phyloP scores from a whole-genome alignment of 1,284 basidiomycete genomes.

The Sphagnurus paluster region DNA sequence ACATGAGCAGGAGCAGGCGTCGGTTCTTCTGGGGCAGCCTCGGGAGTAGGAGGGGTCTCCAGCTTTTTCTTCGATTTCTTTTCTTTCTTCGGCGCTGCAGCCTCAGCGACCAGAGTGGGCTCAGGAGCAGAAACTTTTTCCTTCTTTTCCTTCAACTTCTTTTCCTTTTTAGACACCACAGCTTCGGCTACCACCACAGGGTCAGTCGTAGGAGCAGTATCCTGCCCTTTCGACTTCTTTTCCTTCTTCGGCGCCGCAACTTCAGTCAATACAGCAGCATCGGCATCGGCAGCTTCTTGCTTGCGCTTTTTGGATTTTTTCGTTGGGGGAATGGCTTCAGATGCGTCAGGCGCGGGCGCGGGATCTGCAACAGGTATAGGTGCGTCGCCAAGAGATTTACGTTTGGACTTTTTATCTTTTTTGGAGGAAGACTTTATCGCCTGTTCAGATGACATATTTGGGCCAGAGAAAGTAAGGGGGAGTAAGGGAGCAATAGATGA shows the following conservation, averaged over 20 bases:
- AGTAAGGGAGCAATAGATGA: background rate
- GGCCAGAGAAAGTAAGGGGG: background rate
- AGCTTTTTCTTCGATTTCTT: background rate
- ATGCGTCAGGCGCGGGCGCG: conserved; percentile 32
- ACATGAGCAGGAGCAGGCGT: conserved; percentile 8
- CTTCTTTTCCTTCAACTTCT: conserved; percentile 24
- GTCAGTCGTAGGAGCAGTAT: no score
- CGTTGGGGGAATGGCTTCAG: background rate
- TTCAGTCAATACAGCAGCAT: background rate
- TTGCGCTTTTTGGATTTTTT: conserved; percentile 24
- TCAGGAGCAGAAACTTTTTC: conserved; percentile 14
- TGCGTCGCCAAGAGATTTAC: conserved; percentile 19
- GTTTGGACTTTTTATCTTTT: conserved; percentile 27
- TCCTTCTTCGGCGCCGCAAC: conserved; percentile 1
- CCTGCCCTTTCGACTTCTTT: conserved; percentile 1
- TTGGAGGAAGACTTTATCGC: conserved; percentile 20
- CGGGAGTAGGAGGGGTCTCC: background rate
- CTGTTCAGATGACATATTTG: conserved; percentile 13
- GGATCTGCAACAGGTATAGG: no score
- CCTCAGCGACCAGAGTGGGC: background rate
- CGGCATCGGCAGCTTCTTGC: conserved; percentile 16
- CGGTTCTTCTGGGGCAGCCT: background rate
- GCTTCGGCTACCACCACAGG: no score
- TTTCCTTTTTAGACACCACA: no score
- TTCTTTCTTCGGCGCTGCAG: no score